phyloP scores from a whole-genome alignment of 2,329 filamentous ascomycete species.

The Aspergillus alliaceus region DNA sequence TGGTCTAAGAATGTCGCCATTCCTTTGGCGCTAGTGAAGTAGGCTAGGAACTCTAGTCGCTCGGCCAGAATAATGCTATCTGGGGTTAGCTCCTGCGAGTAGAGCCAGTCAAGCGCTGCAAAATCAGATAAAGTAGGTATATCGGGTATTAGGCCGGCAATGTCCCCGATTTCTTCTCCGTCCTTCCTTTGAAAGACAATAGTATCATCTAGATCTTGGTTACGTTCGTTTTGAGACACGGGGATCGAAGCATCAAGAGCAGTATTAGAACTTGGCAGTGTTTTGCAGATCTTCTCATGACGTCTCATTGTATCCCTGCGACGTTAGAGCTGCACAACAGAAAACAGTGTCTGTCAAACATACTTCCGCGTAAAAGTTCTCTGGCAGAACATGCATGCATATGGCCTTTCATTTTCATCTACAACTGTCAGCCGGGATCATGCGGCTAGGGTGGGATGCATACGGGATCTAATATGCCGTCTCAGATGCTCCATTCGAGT shows the following conservation, averaged over 20 bases:
- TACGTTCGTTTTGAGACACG: neutral
- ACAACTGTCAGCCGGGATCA: neutral
- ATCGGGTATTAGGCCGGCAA: neutral
- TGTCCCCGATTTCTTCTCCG: neutral
- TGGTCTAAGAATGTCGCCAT: constrained; percentile 22
- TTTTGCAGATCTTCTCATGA: constrained; percentile 23
- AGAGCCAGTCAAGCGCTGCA: constrained; percentile 16
- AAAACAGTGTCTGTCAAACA: neutral
- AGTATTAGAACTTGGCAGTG: neutral
- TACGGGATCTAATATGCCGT: constrained; percentile 22
- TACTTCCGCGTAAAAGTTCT: constrained; percentile 22
- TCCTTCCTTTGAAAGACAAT: neutral
- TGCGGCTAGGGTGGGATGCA: neutral
- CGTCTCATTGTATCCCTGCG: constrained; percentile 22
- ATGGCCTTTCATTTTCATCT: constrained; percentile 19
- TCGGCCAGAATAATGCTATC: constrained; percentile 16
- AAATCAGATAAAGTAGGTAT: constrained; percentile 15
- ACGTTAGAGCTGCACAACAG: neutral
- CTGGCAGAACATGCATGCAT: constrained; percentile 16
- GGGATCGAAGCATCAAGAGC: neutral
- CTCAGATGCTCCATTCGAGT: constrained; percentile 24
- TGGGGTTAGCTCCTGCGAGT: constrained; percentile 8
- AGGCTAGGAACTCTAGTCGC: constrained; percentile 21
- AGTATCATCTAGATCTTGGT: neutral
- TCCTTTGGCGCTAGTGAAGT: constrained; percentile 23